These are phyloP conservation scores for Hygrocybe coccinea DNA, from an alignment of 768 basidiomycete species.

Conservation along the genomic window DNA sequence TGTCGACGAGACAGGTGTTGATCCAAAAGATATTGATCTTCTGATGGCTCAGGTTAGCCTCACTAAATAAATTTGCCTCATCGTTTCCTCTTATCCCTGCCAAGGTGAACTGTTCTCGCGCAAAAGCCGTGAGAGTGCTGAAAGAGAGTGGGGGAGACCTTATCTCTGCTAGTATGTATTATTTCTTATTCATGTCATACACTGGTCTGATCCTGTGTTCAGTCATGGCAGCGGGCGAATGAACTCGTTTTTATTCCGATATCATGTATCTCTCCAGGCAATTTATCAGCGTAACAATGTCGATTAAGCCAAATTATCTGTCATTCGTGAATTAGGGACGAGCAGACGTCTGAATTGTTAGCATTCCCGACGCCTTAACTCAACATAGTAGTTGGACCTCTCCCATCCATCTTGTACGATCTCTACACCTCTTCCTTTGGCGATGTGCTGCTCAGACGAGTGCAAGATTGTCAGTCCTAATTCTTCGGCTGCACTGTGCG, in stretches of 20 bases:
- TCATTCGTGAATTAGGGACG: too few relatives aligned
- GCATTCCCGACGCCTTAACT: conserved; percentile 57
- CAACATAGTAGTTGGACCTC: conserved; percentile 83
- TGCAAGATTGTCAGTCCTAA: conserved; percentile 46
- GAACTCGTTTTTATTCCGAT: conserved; percentile 35
- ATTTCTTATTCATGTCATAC: not conserved
- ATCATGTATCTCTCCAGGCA: conserved; percentile 23
- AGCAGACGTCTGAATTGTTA: not conserved
- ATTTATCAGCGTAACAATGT: not conserved
- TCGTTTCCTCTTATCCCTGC: conserved; percentile 1
- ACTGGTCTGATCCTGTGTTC: conserved; percentile 4
- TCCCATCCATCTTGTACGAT: conserved; percentile 80
- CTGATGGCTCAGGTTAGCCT: conserved; percentile 61
- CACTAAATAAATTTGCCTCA: not conserved
- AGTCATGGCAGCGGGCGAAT: conserved; percentile 96
- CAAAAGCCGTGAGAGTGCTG: conserved; percentile 85
- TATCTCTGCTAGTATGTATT: conserved; percentile 89
- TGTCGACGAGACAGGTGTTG: conserved; percentile 82
- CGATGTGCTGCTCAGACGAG: conserved; percentile 7
- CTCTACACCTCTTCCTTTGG: conserved; percentile 48
- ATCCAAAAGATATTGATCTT: conserved; percentile 91
- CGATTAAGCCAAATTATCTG: not conserved
- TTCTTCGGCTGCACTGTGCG: conserved; percentile 54
- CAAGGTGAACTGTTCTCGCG: conserved; percentile 83
- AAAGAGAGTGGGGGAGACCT: conserved; percentile 91